These are phyloP conservation scores for Xylaria curta DNA, from an alignment of 495 filamentous ascomycete genomes.

Conservation along the genomic window DNA sequence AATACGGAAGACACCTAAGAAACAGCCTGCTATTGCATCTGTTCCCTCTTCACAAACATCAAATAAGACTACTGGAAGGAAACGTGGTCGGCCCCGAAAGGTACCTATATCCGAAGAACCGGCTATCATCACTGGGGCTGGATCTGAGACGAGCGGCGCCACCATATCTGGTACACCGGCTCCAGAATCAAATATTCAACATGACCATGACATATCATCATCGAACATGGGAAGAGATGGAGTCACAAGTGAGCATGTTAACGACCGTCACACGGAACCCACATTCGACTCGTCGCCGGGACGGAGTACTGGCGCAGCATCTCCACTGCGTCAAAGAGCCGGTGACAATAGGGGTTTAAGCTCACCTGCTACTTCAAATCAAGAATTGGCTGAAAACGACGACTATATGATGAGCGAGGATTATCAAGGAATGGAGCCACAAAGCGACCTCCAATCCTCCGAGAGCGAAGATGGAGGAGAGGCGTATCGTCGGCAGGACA, in stretches of 20 bases:
- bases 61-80: slow-evolving; percentile 32
- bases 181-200: not conserved
- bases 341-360: slow-evolving; percentile 13
- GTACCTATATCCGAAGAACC: slow-evolving; percentile 36
- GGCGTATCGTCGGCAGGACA: slow-evolving; percentile 44
- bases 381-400: slow-evolving; percentile 26
- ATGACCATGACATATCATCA: not conserved
- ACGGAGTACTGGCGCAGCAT: slow-evolving; percentile 15
- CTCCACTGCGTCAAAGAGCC: not conserved
- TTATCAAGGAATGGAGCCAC: slow-evolving; percentile 36
- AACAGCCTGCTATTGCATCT: slow-evolving; percentile 11
- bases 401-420: slow-evolving; percentile 27
- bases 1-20: slow-evolving; percentile 37
- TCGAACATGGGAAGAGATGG: not conserved
- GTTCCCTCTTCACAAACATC: slow-evolving; percentile 38
- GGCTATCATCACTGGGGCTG: slow-evolving; percentile 25
- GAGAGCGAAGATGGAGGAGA: slow-evolving; percentile 17
- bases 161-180: not conserved
- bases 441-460: slow-evolving; percentile 38
- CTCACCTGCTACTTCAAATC: slow-evolving; percentile 28
- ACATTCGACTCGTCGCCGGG: not conserved
- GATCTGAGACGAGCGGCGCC: not conserved
- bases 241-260: not conserved
- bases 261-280: not conserved
- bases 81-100: slow-evolving; percentile 41